Evolutionary conservation across 2,329 filamentous ascomycete species (phyloP).

Genomic region (Clonostachys byssicola): DNA sequence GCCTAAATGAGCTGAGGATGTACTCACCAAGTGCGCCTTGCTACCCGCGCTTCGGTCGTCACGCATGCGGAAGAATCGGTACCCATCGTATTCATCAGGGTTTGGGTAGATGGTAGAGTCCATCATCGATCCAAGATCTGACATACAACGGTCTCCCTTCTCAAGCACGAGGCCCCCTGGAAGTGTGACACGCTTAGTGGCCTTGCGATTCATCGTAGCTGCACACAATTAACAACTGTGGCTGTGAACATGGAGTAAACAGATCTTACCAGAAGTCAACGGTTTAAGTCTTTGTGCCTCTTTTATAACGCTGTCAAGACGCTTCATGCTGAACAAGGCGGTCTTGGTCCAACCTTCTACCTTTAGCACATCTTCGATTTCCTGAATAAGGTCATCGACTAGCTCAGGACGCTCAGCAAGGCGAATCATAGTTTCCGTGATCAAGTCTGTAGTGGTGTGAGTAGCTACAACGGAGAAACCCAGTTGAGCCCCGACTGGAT

Average conservation of each 20-base stretch:
- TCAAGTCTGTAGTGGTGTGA: conserved; percentile 12
- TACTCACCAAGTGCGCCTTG: conserved; percentile 24
- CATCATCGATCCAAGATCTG: conserved; percentile 8
- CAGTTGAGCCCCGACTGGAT: conserved; percentile 8
- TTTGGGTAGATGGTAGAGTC: conserved; percentile 9
- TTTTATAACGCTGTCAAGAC: conserved; percentile 16
- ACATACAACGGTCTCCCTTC: conserved; percentile 9
- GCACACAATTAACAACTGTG: not conserved
- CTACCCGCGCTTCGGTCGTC: conserved; percentile 12
- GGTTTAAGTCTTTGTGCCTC: conserved; percentile 14
- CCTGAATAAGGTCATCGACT: conserved; percentile 11
- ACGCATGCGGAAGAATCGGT: conserved; percentile 19
- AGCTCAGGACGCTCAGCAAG: conserved; percentile 10
- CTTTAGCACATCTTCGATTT: conserved; percentile 10
- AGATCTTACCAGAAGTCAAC: conserved; percentile 7
- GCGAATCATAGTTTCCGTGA: conserved; percentile 10
- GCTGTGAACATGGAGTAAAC: conserved; percentile 26
- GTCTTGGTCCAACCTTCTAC: conserved; percentile 9
- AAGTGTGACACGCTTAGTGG: conserved; percentile 6
- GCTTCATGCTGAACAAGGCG: conserved; percentile 11
- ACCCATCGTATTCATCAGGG: conserved; percentile 9
- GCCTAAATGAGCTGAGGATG: conserved; percentile 17
- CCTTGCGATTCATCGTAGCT: conserved; percentile 7
- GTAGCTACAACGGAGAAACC: conserved; percentile 12
- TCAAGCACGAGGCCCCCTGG: conserved; percentile 9